Percentiles rank a stretch among this genome's conserved stretches.
phyloP scores from a whole-genome alignment of 2,329 filamentous ascomycete species.

The Aurifilum marmelostoma region DNA sequence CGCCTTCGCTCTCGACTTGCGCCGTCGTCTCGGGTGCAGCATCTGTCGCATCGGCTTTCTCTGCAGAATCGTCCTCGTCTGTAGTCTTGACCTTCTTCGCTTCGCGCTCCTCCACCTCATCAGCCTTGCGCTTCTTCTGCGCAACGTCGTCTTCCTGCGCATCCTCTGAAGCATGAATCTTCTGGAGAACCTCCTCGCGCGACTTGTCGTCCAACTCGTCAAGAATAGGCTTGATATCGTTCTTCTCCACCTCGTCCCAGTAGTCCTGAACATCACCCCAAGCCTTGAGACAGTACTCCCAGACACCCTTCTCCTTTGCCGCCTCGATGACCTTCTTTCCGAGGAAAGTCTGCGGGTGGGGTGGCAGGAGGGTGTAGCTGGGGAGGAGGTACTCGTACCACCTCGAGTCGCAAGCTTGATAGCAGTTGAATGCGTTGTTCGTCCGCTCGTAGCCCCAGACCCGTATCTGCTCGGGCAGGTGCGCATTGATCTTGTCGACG shows the following conservation, averaged over 20 bases:
- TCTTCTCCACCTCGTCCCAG: slow-evolving; percentile 82
- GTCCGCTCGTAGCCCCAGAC: slow-evolving; percentile 93
- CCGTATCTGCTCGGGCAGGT: slow-evolving; percentile 85
- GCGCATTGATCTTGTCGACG: slow-evolving; percentile 86
- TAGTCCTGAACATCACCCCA: slow-evolving; percentile 80
- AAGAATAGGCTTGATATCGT: slow-evolving; percentile 73
- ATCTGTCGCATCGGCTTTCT: background rate
- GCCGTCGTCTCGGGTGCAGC: background rate
- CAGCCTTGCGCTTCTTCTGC: slow-evolving; percentile 27
- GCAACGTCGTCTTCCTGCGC: slow-evolving; percentile 7
- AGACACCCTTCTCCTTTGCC: slow-evolving; percentile 72
- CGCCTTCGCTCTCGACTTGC: slow-evolving; percentile 23
- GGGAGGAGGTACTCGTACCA: slow-evolving; percentile 98
- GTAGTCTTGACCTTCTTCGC: slow-evolving; percentile 24
- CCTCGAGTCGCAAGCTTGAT: slow-evolving; percentile 90
- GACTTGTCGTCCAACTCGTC: slow-evolving; percentile 66
- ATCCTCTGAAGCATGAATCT: slow-evolving; percentile 53
- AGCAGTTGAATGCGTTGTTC: slow-evolving; percentile 90
- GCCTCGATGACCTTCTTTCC: slow-evolving; percentile 81
- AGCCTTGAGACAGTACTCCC: slow-evolving; percentile 68
- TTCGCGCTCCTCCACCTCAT: slow-evolving; percentile 15
- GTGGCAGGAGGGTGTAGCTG: slow-evolving; percentile 88
- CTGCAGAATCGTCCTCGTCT: slow-evolving; percentile 10
- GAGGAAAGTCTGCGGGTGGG: slow-evolving; percentile 84
- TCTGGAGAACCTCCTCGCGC: slow-evolving; percentile 63